Conservation (phyloP, 352 stramenopile species). For the Phytophthora agathidicida region DNA sequence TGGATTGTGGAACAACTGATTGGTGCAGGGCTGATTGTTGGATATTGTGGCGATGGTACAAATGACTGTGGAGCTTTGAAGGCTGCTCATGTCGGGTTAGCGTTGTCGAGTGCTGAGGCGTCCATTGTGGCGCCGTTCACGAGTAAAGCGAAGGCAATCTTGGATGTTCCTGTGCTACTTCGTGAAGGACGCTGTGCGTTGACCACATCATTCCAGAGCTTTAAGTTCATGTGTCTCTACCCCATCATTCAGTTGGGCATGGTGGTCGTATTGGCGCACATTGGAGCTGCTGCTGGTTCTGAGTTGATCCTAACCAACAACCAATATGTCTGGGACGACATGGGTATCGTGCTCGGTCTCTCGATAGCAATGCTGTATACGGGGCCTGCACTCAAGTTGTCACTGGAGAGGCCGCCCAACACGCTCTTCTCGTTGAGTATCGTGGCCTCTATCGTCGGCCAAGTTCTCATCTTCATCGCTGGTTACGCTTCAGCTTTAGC, state of each 20-base stretch:
- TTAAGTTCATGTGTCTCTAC: conserved; percentile 72
- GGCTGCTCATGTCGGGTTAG: conserved; percentile 85
- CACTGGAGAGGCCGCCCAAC: conserved; percentile 40
- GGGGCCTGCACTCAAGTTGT: conserved; percentile 34
- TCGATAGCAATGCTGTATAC: conserved; percentile 67
- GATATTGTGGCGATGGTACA: conserved; percentile 64
- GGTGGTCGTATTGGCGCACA: conserved; percentile 36
- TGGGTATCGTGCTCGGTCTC: conserved; percentile 56
- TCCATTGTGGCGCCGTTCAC: conserved; percentile 90
- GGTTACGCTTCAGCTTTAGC: conserved; percentile 52
- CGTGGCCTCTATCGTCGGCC: conserved; percentile 51
- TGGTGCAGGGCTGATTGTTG: conserved; percentile 40
- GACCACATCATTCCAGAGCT: conserved; percentile 54
- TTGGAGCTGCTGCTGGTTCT: conserved; percentile 11
- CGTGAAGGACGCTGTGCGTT: conserved; percentile 88
- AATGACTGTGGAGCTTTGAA: conserved; percentile 91
- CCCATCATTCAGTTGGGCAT: conserved; percentile 59
- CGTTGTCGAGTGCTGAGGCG: conserved; percentile 82
- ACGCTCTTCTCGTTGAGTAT: conserved; percentile 61
- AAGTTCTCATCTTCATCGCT: conserved; percentile 50
- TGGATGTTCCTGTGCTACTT: conserved; percentile 73
- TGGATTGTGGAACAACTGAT: conserved; percentile 70
- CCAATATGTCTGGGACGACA: conserved; percentile 67
- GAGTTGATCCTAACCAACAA: conserved; percentile 63
- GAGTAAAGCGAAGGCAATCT: conserved; percentile 80